These are phyloP conservation scores for Fusarium cyanostomum DNA, from an alignment of 2,329 filamentous ascomycete genomes.

Conservation along the genomic window DNA sequence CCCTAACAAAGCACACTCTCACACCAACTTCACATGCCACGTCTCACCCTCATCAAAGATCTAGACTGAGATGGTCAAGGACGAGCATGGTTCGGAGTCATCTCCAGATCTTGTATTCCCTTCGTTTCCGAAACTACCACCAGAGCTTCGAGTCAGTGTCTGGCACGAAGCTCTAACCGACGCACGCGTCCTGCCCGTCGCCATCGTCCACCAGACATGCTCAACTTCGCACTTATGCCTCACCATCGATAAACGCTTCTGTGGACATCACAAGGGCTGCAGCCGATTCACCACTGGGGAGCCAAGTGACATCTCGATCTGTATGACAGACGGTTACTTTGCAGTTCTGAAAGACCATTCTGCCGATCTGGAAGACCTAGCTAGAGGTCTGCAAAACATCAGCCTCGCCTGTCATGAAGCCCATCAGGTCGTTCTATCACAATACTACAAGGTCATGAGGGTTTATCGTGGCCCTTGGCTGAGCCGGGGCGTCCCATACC, in stretches of 20 bases:
- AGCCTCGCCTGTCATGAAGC: constrained; percentile 2
- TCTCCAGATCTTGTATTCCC: neutral
- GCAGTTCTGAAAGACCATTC: neutral
- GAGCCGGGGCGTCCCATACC: neutral
- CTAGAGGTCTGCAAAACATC: neutral
- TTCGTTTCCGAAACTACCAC: neutral
- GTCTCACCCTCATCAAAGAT: no score
- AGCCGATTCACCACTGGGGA: neutral
- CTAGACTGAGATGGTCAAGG: no score
- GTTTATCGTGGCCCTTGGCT: neutral
- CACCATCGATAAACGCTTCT: neutral
- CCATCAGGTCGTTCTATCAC: neutral
- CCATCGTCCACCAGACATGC: neutral
- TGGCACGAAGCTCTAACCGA: constrained; percentile 5
- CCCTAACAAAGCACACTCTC: no score
- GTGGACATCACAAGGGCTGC: neutral
- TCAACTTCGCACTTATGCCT: neutral
- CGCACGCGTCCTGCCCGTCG: neutral
- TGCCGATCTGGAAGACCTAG: neutral
- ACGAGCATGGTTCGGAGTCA: no score
- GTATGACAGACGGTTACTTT: constrained; percentile 7
- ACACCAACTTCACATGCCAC: no score
- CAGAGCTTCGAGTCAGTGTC: neutral
- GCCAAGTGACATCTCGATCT: neutral
- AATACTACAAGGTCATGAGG: neutral